Base-by-base conservation (phyloP, 495 filamentous ascomycete species). In the Staphylotrichum longicolle region DNA sequence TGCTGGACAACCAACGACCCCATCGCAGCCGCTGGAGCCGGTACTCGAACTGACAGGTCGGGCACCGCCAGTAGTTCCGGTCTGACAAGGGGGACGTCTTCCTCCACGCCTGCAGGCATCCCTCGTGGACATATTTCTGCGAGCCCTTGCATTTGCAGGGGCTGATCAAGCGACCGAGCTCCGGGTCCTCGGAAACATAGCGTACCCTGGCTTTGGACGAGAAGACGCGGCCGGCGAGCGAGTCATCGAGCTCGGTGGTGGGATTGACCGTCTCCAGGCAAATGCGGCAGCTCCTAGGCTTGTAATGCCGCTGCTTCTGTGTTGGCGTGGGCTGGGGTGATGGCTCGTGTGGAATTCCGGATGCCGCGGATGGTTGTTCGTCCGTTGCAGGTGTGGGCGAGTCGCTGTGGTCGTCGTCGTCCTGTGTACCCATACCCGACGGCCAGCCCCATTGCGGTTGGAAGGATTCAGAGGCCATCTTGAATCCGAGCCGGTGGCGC, bases 91-190 rank as follows among this genome's bases (percentile, higher is more conserved):
- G 88, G 69, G 92, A 86, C 9, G 88, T 80, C 54, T 87, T 80
- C 61, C 94, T 87, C 94, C 94, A 98, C 37, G 80, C 75, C 70
- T 93, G 87, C 20, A 98, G 79, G 72, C 94, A 98, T n/a, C 86
- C 89, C 71, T 96, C 90, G 72, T 98, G 94, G 40, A 98, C 92
- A 78, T 96, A 97, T 75, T 88, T 88, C 60, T 92, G 90, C 12
- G 88, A 90, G 57, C 94, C 94, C 75, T 89, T 93, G 79, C 94
- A 98, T 73, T 86, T 85, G 80, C 94, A 98, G 5, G 94, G 94
- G 34, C 90, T 87, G 52, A 98, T 81, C n/a, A 98, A 78, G 5
- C 91, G 87, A 44, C 91, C 92, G 40, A 83, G 77, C 58, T 88
- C 83, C n/a, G 86, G 84, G 65, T 86, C 90, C 53, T 83, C 78